Conservation (phyloP, 2,329 filamentous ascomycete genomes). For the Lasiodiplodia citricola region DNA sequence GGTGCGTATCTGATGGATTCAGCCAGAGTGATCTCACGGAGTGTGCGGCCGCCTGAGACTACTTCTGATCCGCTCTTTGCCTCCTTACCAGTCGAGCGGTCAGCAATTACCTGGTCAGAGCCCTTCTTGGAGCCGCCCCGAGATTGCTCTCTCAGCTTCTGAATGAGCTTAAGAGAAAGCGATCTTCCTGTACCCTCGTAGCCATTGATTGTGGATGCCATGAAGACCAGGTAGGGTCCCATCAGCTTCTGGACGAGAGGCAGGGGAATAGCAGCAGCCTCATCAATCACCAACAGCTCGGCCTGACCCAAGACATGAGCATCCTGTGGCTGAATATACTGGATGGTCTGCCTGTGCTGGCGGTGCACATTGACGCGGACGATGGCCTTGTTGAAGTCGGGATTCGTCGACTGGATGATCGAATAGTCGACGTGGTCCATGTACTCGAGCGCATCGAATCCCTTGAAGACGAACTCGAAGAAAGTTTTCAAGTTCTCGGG, state of each 20-base stretch:
- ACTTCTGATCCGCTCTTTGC: conserved; percentile 42
- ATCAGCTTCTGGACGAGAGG: conserved; percentile 92
- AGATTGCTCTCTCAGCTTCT: conserved; percentile 94
- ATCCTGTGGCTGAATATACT: conserved; percentile 97
- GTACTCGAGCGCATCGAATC: conserved; percentile 92
- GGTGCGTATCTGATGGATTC: conserved; percentile 95
- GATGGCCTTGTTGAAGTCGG: conserved; percentile 98
- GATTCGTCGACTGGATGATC: conserved; percentile 97
- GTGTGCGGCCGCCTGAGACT: conserved; percentile 67
- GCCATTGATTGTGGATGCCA: conserved; percentile 98
- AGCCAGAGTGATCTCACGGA: conserved; percentile 89
- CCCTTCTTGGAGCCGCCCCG: conserved; percentile 64
- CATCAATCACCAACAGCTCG: conserved; percentile 93
- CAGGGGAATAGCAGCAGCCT: conserved; percentile 93
- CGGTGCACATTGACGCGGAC: conserved; percentile 95
- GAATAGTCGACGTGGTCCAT: conserved; percentile 96
- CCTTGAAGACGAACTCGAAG: conserved; percentile 98
- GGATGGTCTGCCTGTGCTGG: conserved; percentile 95
- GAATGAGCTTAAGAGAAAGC: conserved; percentile 93
- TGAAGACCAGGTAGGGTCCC: conserved; percentile 96
- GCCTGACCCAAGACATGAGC: conserved; percentile 94
- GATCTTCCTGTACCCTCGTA: conserved; percentile 97
- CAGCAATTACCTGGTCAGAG: conserved; percentile 69
- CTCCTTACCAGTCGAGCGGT: conserved; percentile 79
- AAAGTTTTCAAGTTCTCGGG: conserved; percentile 98